Base-by-base conservation (phyloP, 2,329 filamentous ascomycete species). In the Ceratocystis harringtonii region DNA sequence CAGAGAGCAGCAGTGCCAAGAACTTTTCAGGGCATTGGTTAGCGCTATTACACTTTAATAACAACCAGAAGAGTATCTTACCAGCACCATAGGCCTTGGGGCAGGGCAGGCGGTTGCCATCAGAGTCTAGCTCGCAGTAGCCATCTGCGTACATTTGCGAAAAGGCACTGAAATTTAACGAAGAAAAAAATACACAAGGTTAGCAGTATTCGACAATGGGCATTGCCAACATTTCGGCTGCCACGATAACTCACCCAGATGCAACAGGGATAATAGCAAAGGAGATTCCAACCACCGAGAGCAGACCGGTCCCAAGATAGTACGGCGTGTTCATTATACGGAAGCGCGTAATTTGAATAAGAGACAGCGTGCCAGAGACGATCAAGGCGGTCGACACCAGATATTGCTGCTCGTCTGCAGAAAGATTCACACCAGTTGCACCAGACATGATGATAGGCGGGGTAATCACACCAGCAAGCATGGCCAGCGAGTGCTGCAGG, bases 361-460 rank as follows among this genome's bases (percentile, higher is more conserved):
- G 78, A 0, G 87, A 90, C 28, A 92, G 79, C 52, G 90, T 79
- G 32, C 89, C 89, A 2, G 87, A 89, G 3, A 92, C 88, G 69
- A 95, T 91, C 66, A 92, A 77, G 0, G 88, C 84, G 0, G 87
- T 87, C 4, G 88, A 91, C 5, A 92, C 88, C 1, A 92, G 83
- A 71, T 95, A 94, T 70, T 90, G 86, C 68, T 87, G 83, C 61
- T 85, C 76, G 0, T 79, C 79, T 0, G 77, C 70, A 2, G 76
- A 73, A 5, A 94, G 77, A 70, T 90, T 87, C 66, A 85, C 87
- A 30, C 85, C 83, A 44, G 78, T 79, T 1, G 80, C 74, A 17
- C 81, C 79, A 1, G 83, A 75, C 67, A 94, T 81, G 68, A 92
- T 85, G 65, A 94, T 82, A 1, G 89, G 88, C 44, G 89, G 89